A percentile compares a stretch with the other conserved stretches of the same genome.
Evolutionary conservation across 1,284 basidiomycete genomes (phyloP).

Genomic region (Leccinum fuscescens): DNA sequence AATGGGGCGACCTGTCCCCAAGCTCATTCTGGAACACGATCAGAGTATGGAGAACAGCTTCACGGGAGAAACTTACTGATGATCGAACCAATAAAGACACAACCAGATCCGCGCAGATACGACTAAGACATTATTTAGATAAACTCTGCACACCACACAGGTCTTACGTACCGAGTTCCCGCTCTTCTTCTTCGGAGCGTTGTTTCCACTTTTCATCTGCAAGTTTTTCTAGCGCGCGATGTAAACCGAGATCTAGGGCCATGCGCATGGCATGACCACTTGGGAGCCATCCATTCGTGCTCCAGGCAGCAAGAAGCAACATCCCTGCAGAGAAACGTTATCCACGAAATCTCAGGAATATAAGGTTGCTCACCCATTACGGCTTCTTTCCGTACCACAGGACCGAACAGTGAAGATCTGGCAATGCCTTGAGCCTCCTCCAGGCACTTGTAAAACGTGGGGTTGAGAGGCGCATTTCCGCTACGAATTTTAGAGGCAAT

Average conservation of each 20-base stretch:
- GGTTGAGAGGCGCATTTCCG: slow-evolving; percentile 79
- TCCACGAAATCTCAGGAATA: slow-evolving; percentile 1
- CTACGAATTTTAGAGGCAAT: slow-evolving; percentile 89
- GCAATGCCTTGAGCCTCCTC: slow-evolving; percentile 95
- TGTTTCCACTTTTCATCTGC: slow-evolving; percentile 69
- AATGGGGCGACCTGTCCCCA: slow-evolving; percentile 88
- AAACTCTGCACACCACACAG: background rate
- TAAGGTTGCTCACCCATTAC: slow-evolving; percentile 66
- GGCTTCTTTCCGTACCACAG: slow-evolving; percentile 89
- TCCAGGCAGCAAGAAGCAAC: slow-evolving; percentile 89
- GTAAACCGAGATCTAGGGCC: slow-evolving; percentile 90
- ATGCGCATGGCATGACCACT: slow-evolving; percentile 92
- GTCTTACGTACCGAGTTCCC: slow-evolving; percentile 67
- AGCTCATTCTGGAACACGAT: slow-evolving; percentile 65
- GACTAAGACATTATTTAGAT: slow-evolving; percentile 46
- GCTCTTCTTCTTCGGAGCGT: slow-evolving; percentile 78
- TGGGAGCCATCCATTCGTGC: slow-evolving; percentile 91
- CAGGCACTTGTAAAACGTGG: slow-evolving; percentile 86
- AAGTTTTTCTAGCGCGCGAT: slow-evolving; percentile 88
- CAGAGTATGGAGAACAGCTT: slow-evolving; percentile 14
- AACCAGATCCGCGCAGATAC: slow-evolving; percentile 92
- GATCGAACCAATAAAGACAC: slow-evolving; percentile 91
- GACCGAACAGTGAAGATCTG: slow-evolving; percentile 87
- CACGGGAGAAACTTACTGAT: slow-evolving; percentile 58
- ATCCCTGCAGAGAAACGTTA: slow-evolving; percentile 54